Evolutionary conservation across 106 monocot species (phyloP).

Genomic region (Dioscorea alata): DNA sequence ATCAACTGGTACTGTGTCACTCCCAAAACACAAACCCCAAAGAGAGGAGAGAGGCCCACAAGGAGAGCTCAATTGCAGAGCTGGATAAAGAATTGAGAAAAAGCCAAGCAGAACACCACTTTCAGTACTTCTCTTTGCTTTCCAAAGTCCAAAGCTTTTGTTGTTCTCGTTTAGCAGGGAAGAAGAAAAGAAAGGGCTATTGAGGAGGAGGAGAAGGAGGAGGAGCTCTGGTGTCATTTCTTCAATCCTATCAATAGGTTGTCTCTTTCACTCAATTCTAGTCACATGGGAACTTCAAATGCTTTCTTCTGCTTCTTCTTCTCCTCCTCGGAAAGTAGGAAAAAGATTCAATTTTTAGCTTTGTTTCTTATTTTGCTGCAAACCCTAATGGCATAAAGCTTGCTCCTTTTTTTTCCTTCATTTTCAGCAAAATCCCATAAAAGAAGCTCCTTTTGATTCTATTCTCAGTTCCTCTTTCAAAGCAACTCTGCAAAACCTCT

Average conservation of each 20-base stretch:
- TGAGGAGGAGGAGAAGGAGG: not conserved
- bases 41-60: too few relatives aligned
- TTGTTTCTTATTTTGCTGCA: not conserved
- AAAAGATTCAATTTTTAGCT: not conserved
- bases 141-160: too few relatives aligned
- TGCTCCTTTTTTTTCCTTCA: not conserved
- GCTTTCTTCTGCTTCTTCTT: not conserved
- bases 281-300: not conserved
- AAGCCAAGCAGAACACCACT: too few relatives aligned
- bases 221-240: not conserved
- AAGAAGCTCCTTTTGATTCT: slow-evolving; percentile 1
- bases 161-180: too few relatives aligned
- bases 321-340: not conserved
- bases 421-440: not conserved
- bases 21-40: too few relatives aligned
- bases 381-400: not conserved
- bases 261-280: not conserved
- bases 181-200: not conserved
- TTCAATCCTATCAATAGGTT: not conserved
- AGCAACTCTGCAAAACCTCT: not conserved
- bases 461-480: not conserved
- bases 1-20: too few relatives aligned
- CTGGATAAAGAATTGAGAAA: too few relatives aligned
- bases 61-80: too few relatives aligned
- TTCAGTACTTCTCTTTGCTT: too few relatives aligned